Evolutionary conservation across 306 rosid species (phyloP).

Genomic region (Astragalus membranaceus): DNA sequence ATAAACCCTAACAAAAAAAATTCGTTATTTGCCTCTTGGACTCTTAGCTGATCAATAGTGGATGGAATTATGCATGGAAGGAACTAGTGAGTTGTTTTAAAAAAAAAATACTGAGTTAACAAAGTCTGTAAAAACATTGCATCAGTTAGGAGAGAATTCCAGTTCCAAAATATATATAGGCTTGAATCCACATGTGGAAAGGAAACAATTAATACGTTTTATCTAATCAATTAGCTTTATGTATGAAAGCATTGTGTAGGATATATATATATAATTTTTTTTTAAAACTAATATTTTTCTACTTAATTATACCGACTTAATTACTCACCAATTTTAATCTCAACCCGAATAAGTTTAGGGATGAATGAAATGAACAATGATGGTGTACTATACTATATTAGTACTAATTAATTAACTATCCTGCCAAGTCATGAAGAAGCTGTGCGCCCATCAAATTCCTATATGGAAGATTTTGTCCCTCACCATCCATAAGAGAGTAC

Average conservation of each 20-base stretch:
- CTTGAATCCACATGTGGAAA: neutral
- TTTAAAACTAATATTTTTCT: neutral
- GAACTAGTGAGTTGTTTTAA: neutral
- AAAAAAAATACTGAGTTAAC: neutral
- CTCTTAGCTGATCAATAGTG: neutral
- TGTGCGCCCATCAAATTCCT: constrained; percentile 85
- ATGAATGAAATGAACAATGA: neutral
- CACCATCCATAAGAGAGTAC: constrained; percentile 70
- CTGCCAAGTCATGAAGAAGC: constrained; percentile 67
- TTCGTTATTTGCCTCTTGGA: neutral
- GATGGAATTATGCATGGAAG: neutral
- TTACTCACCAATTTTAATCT: neutral
- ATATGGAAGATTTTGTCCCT: constrained; percentile 64
- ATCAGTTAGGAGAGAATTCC: neutral
- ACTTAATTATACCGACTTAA: neutral
- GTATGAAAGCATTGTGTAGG: constrained; percentile 23
- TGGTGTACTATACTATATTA: too few species aligned
- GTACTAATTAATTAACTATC: neutral
- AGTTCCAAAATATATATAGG: constrained; percentile 6
- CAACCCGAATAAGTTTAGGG: neutral
- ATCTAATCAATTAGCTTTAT: constrained; percentile 34
- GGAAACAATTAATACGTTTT: neutral
- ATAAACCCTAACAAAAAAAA: constrained; percentile 12
- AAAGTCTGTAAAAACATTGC: constrained; percentile 22
- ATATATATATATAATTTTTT: neutral